phyloP scores from a whole-genome alignment of 768 basidiomycete genomes.

The Termitomyces sp. region DNA sequence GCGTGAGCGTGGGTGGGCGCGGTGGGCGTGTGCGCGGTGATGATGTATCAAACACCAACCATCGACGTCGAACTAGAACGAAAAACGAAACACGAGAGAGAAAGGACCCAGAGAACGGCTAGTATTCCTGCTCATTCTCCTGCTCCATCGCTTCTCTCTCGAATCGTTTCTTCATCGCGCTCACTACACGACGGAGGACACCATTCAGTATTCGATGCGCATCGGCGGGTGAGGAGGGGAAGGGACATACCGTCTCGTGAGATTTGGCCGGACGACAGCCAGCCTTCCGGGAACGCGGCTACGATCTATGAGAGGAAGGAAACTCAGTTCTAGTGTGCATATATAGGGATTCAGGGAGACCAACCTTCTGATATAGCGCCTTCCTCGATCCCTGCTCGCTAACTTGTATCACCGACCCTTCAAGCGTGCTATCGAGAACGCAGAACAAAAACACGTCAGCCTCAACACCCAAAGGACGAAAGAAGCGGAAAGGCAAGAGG shows the following conservation, averaged over 20 bases:
- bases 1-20: background rate
- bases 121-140: slow-evolving; percentile 23
- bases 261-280: slow-evolving; percentile 84
- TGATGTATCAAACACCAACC: background rate
- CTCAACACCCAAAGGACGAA: background rate
- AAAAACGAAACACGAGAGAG: background rate
- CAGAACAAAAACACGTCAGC: background rate
- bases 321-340: background rate
- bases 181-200: slow-evolving; percentile 40
- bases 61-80: background rate
- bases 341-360: slow-evolving; percentile 6
- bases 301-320: slow-evolving; percentile 47
- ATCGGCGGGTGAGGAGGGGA: background rate
- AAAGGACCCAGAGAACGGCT: background rate
- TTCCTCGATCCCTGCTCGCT: slow-evolving; percentile 82
- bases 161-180: slow-evolving; percentile 78
- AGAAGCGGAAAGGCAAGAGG: background rate
- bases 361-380: slow-evolving; percentile 71
- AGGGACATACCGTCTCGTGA: slow-evolving; percentile 66
- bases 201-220: background rate
- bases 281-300: slow-evolving; percentile 74
- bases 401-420: slow-evolving; percentile 64
- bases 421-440: slow-evolving; percentile 36
- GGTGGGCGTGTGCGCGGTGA: too few species aligned
- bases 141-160: slow-evolving; percentile 69